These are phyloP conservation scores for Cladosporium sphaerospermum DNA, from an alignment of 2,329 filamentous ascomycete genomes.

Conservation along the genomic window DNA sequence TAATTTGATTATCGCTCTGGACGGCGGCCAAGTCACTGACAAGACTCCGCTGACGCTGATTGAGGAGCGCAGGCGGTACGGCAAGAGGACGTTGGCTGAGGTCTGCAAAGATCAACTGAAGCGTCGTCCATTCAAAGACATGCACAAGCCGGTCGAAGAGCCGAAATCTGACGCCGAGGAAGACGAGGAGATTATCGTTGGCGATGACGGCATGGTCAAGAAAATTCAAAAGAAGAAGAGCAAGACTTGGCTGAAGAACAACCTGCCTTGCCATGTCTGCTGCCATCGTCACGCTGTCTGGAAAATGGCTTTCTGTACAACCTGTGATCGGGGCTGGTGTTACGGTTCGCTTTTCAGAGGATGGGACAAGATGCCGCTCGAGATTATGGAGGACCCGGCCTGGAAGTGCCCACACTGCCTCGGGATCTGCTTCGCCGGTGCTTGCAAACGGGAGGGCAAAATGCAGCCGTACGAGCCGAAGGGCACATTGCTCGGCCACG, in stretches of 20 bases:
- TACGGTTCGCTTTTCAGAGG: conserved; percentile 89
- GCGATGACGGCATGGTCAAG: conserved; percentile 58
- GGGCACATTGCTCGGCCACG: conserved; percentile 80
- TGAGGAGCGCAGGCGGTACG: conserved; percentile 59
- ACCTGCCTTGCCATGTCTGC: conserved; percentile 72
- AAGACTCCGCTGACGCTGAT: conserved; percentile 65
- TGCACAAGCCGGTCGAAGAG: conserved; percentile 53
- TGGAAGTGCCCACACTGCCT: conserved; percentile 89
- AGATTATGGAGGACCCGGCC: conserved; percentile 68
- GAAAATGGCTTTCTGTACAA: conserved; percentile 75
- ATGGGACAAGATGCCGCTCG: conserved; percentile 82
- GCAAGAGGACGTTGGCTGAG: conserved; percentile 77
- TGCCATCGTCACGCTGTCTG: conserved; percentile 72
- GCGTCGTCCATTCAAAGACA: conserved; percentile 73
- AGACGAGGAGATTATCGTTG: conserved; percentile 51
- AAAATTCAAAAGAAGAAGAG: conserved; percentile 58
- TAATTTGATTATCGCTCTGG: conserved; percentile 66
- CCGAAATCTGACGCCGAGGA: conserved; percentile 39
- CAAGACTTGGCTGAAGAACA: conserved; percentile 45
- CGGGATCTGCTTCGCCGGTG: conserved; percentile 79
- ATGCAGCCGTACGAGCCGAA: conserved; percentile 79
- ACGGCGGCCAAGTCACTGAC: conserved; percentile 59
- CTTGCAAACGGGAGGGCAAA: conserved; percentile 63
- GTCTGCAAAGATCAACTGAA: conserved; percentile 89
- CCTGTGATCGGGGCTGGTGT: conserved; percentile 74